phyloP scores from a whole-genome alignment of 1,284 basidiomycete genomes.

The Ceratobasidium papillatum region DNA sequence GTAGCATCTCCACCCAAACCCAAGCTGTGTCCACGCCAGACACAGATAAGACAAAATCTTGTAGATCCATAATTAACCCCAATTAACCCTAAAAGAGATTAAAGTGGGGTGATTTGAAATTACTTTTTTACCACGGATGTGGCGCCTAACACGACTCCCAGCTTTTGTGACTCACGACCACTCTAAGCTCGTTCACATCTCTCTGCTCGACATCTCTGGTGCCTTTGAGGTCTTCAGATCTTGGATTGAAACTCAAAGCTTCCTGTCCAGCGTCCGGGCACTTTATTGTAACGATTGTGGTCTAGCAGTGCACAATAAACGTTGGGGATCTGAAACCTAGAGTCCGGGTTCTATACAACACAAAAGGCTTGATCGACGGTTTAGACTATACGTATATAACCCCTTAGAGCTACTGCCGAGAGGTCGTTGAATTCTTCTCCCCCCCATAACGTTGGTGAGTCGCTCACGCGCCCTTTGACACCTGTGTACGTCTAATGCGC shows the following conservation, averaged over 20 bases:
- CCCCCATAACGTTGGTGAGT: not conserved
- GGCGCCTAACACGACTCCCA: conserved; percentile 2
- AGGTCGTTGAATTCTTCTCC: not conserved
- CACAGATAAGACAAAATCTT: no score
- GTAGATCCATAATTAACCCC: no score
- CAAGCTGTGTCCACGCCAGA: no score
- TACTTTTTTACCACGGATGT: conserved; percentile 5
- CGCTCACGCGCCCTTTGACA: not conserved
- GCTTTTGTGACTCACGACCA: conserved; percentile 7
- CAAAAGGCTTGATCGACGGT: conserved; percentile 20
- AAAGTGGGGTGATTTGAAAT: conserved; percentile 12
- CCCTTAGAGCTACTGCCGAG: not conserved
- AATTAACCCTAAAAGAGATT: not conserved
- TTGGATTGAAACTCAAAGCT: not conserved
- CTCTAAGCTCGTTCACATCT: not conserved
- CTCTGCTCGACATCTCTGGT: not conserved
- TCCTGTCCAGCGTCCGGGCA: no score
- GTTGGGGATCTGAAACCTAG: conserved; percentile 8
- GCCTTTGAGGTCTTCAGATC: not conserved
- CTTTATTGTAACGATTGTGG: not conserved
- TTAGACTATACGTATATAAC: not conserved
- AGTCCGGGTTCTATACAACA: not conserved
- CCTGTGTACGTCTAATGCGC: no score
- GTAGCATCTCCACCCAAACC: no score
- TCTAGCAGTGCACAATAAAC: conserved; percentile 21